A percentile compares a stretch with the other conserved stretches of the same genome.
Conservation (phyloP, 768 basidiomycete species). For the Hericium rajendrae region DNA sequence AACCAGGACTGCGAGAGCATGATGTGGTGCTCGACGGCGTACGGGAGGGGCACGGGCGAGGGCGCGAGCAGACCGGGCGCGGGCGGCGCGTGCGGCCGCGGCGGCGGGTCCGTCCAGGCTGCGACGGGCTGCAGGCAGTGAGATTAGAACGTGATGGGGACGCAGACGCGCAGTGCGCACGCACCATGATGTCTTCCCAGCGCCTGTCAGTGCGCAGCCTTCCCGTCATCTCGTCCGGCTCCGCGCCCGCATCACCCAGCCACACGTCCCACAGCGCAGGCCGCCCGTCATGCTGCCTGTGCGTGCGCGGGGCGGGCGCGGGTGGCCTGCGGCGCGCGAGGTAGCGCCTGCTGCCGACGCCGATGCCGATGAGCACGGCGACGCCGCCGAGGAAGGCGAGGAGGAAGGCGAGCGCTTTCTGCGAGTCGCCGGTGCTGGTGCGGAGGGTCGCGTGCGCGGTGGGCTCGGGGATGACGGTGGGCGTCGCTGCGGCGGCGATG, state of each 20-base stretch:
- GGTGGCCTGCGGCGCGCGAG: background rate
- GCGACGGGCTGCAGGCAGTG: conserved; percentile 4
- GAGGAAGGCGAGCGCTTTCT: background rate
- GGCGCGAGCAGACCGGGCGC: background rate
- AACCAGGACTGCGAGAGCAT: conserved; percentile 3
- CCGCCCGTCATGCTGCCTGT: background rate
- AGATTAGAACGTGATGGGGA: background rate
- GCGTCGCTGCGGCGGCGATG: background rate
- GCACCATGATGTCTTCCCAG: background rate
- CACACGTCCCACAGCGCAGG: conserved; percentile 8
- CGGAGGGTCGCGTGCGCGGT: background rate
- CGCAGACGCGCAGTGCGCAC: background rate
- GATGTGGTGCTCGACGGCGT: background rate
- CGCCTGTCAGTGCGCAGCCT: background rate
- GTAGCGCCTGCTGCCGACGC: background rate
- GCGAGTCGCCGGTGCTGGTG: background rate
- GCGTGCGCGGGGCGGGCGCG: background rate
- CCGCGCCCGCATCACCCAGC: background rate
- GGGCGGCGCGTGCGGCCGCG: background rate
- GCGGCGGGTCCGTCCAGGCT: conserved; percentile 6
- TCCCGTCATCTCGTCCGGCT: background rate
- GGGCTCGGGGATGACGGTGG: background rate
- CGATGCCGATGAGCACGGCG: background rate
- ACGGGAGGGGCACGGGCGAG: background rate
- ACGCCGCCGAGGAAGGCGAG: background rate